Evolutionary conservation across 305 asterid species (phyloP).

Genomic region (Fraxinus dipetala): DNA sequence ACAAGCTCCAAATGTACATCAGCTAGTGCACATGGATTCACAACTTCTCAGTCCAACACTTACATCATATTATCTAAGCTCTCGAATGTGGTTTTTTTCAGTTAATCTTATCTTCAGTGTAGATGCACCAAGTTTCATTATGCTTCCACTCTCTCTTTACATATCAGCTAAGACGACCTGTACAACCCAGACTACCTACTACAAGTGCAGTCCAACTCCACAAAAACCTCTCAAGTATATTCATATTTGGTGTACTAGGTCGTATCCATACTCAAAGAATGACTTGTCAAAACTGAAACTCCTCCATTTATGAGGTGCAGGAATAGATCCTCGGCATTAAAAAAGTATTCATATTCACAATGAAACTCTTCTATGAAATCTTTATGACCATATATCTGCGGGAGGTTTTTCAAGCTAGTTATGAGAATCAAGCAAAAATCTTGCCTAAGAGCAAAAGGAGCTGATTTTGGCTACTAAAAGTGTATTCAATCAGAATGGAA

Average conservation of each 20-base stretch:
- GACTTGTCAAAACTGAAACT: not conserved
- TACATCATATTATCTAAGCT: not conserved
- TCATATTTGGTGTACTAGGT: not conserved
- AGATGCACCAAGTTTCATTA: not conserved
- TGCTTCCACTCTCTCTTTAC: not conserved
- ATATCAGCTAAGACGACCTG: not conserved
- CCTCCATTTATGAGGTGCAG: not conserved
- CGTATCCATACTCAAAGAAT: not conserved
- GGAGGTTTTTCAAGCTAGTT: not conserved
- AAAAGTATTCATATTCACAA: not conserved
- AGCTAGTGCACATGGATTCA: not conserved
- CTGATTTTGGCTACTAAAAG: not conserved
- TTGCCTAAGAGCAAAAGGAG: not conserved
- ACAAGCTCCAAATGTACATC: slow-evolving; percentile 7
- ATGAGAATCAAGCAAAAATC: slow-evolving; percentile 1
- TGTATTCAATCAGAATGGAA: not conserved
- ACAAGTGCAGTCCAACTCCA: not conserved
- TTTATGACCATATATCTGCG: not conserved
- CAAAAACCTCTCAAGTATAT: not conserved
- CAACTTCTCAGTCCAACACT: not conserved
- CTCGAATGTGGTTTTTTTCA: not conserved
- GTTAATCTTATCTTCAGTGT: not conserved
- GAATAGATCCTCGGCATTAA: not conserved
- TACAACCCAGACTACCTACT: not conserved
- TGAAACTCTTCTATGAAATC: not conserved